Evolutionary conservation across 495 filamentous ascomycete species (phyloP), one percentile per base, ranked within the genome.

Genomic region (Penicillium chermesinum): DNA sequence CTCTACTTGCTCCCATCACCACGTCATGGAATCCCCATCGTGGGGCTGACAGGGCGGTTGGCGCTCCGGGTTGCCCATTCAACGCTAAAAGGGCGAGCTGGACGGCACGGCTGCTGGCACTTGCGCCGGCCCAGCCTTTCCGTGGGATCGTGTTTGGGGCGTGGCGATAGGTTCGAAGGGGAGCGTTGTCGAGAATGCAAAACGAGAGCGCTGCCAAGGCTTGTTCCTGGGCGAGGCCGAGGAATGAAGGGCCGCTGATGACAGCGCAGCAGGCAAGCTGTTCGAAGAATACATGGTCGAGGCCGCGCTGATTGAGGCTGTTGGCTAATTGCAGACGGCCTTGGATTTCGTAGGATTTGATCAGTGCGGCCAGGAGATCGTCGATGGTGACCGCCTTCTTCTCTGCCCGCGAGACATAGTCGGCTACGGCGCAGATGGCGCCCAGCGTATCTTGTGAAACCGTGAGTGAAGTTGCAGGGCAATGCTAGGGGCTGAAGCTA

Each of bases 261-360:
- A 70, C 58, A 7, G 74, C 66, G 1, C 66, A 54, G 0, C 70
- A 66, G 1, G 71, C 70, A 2, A 78, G 39, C 42, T 75, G 73
- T 27, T 74, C 70, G 0, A 76, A 56, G 13, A 78, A 62, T 0
- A 61, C 61, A 58, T 76, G 74, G 52, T 78, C 74, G 0, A 77
- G 52, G 0, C 74, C 74, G 17, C 54, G 40, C 0, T 27, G 33
- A 43, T 76, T 75, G 46, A 73, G 70, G 4, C 70, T 52, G 27
- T 75, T 75, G 2, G 43, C 32, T 2, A 69, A 53, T 14, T 67
- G 71, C 36, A 69, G 64, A 35, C 42, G 54, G n/a, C 73, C 74
- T 36, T 77, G 73, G 35, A 77, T 70, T 46, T 77, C 73, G 41
- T 75, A 74, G 1, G 71, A 65, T 49, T 76, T 76, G 47, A 74